Evolutionary conservation across 352 stramenopile genomes (phyloP), one percentile per base, ranked within the genome.

Genomic region (Phytophthora ohioensis): DNA sequence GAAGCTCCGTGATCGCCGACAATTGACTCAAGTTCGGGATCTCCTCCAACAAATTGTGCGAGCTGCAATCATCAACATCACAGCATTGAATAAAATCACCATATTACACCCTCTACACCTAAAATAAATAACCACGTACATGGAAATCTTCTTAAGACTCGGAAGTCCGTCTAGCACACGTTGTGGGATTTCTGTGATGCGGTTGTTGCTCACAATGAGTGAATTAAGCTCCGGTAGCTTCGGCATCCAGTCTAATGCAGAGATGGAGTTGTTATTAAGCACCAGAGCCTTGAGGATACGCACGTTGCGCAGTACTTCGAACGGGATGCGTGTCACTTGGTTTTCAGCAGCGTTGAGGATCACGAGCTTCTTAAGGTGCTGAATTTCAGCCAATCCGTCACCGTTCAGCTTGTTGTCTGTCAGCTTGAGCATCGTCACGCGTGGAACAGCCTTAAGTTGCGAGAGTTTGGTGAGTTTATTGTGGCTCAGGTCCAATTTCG

Each of bases 381-480:
- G 79, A 17, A 94, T 76, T 69, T 94, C 84, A 0, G 75, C 76
- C 38, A 94, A 46, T 11, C 87, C 84, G 67, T 93, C 85, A 17
- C 85, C 84, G 32, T 78, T 91, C 8, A 95, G 68, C 36, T 91
- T 90, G 70, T 95, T 95, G 65, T 84, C 83, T 12, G 78, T 92
- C 30, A 95, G 75, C 56, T 91, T 92, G 47, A 95, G 77, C 87
- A 93, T 92, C 21, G 87, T 95, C 62, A 92, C 65, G 10, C 75
- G 79, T 2, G 76, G 52, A 2, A 92, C 76, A 3, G 73, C 57
- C 65, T 90, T 90, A 62, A 95, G 71, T 66, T 92, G 76, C 7
- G 78, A 85, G 42, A 95, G 80, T 66, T 93, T 95, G 43, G 87
- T 91, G 65, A 96, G 79, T 57, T 94, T 93, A 70, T 96, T 96